Base-by-base conservation (phyloP, 225 moss, liverwort and hornwort species). In the Climacium dendroides region DNA sequence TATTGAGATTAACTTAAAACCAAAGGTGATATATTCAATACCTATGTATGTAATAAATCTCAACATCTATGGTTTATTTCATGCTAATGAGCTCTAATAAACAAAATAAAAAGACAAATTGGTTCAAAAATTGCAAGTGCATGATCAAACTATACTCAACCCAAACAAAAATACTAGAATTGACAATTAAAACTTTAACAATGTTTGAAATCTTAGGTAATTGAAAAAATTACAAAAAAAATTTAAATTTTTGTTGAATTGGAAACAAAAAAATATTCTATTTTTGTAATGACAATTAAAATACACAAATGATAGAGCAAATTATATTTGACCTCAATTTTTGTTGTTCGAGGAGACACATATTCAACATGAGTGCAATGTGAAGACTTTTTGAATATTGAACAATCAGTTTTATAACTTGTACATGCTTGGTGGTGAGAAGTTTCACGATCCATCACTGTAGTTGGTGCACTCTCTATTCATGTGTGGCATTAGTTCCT, bases 351-450 rank as follows among this genome's bases (percentile, higher is more conserved):
- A 43, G 87, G 77, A 58, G 87, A 73, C 5, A 43, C 39, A 62
- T 59, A 78, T 1, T 88, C 78, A 37, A 8, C 15, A 37, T 19
- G 57, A 39, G 45, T 12, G 22, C 23, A 35, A 29, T 58, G 35
- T 18, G 85, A 39, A 47, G 89, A 22, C 10, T 79, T 88, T 3
- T 66, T 85, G 48, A 79, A 74, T 66, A 6, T 67, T 1, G 67
- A 59, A 55, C 39, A 79, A 8, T 88, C 53, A 20, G 4, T 53
- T 16, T 48, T 48, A 29, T 88, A 12, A 55, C 88, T 90, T 18
- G 84, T 73, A 39, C 87, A 85, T 1, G 89, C 87, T 35, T 87
- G 79, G 18, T 66, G 82, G 69, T 92, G 89, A 66, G 92, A 92
- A 39, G 35, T 67, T 89, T 89, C 70, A 61, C 87, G 85, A 72